These are phyloP conservation scores for Apophysomyces ossiformis DNA, from an alignment of 371 early-diverging fungal species.

Conservation along the genomic window DNA sequence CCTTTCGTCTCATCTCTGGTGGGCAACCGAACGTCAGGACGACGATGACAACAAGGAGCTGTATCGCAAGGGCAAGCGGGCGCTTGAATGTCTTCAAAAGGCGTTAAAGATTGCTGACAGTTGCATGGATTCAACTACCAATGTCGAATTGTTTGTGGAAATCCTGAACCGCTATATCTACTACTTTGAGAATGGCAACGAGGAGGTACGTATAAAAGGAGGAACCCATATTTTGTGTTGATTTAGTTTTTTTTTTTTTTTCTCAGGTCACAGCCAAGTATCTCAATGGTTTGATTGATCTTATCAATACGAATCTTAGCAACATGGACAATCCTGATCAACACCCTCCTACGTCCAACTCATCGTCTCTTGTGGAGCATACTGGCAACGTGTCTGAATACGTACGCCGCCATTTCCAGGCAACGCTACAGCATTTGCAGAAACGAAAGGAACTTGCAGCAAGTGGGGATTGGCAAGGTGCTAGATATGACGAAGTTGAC, in stretches of 20 bases:
- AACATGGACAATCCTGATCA: slow-evolving; percentile 72
- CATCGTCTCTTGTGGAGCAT: slow-evolving; percentile 60
- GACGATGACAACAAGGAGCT: slow-evolving; percentile 40
- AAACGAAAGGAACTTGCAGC: slow-evolving; percentile 25
- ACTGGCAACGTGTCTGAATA: slow-evolving; percentile 56
- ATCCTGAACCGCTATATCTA: slow-evolving; percentile 89
- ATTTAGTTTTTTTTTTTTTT: background rate
- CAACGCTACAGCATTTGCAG: slow-evolving; percentile 58
- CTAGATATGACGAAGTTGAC: slow-evolving; percentile 33
- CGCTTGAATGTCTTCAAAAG: slow-evolving; percentile 88
- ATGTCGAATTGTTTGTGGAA: slow-evolving; percentile 90
- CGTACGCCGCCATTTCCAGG: slow-evolving; percentile 65
- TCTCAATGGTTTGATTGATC: slow-evolving; percentile 87
- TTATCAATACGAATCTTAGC: slow-evolving; percentile 77
- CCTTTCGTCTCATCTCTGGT: slow-evolving; percentile 88
- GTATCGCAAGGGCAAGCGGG: slow-evolving; percentile 82
- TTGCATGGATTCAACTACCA: slow-evolving; percentile 86
- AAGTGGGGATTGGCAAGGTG: slow-evolving; percentile 31
- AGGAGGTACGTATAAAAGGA: slow-evolving; percentile 49
- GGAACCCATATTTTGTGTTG: background rate
- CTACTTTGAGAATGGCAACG: slow-evolving; percentile 86
- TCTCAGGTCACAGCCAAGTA: slow-evolving; percentile 76
- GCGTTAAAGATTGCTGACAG: slow-evolving; percentile 92
- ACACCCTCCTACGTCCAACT: slow-evolving; percentile 65
- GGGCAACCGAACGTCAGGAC: slow-evolving; percentile 64